Conservation (phyloP, 2,329 filamentous ascomycete genomes). For the Cercospora brassicicola region DNA sequence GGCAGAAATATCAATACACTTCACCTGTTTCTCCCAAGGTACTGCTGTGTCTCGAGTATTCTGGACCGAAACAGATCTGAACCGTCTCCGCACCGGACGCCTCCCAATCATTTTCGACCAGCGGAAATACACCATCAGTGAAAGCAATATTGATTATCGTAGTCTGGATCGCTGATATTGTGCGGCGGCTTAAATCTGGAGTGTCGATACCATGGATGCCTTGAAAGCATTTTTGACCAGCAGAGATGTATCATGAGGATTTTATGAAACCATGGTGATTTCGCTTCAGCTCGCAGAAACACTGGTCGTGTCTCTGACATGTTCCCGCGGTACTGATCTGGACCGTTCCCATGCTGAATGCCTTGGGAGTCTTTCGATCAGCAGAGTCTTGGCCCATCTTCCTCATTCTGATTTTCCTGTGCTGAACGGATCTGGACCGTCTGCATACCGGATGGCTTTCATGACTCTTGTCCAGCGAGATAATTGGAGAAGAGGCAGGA, state of each 20-base stretch:
- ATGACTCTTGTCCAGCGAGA: not conserved
- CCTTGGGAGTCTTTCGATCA: not conserved
- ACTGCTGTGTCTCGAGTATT: not conserved
- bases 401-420: not conserved
- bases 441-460: not conserved
- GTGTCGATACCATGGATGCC: not conserved
- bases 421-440: not conserved
- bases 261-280: no score
- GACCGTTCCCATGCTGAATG: no score
- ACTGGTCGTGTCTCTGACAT: no score
- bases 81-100: not conserved
- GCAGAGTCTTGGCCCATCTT: not conserved
- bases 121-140: no score
- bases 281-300: no score
- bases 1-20: no score
- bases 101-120: not conserved
- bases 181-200: not conserved
- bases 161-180: not conserved
- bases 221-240: no score
- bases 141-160: no score
- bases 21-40: no score
- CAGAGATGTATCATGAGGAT: no score
- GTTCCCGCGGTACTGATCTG: no score
- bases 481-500: not conserved
- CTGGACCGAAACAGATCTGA: not conserved